These are phyloP conservation scores for Rhodotorula sp. DNA, from an alignment of 1,284 basidiomycete genomes.

Conservation along the genomic window DNA sequence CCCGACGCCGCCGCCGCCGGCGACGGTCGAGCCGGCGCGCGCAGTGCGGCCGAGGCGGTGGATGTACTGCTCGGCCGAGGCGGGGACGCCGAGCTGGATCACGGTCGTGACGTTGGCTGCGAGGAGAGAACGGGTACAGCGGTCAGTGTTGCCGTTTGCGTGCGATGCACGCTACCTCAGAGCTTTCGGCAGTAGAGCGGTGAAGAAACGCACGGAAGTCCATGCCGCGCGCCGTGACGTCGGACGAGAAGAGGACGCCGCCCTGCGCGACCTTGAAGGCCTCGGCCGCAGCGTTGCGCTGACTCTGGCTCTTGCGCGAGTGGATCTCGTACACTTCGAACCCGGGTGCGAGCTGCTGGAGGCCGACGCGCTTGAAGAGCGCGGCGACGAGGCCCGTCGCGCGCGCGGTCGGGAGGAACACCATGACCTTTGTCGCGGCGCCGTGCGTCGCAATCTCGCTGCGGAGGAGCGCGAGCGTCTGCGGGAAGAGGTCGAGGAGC, in stretches of 20 bases:
- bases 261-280: conserved; percentile 57
- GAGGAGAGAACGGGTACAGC: no score
- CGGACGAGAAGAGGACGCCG: conserved; percentile 78
- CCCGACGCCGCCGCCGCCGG: conserved; percentile 54
- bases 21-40: conserved; percentile 56
- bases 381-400: conserved; percentile 62
- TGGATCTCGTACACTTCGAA: conserved; percentile 52
- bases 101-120: conserved; percentile 55
- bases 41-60: conserved; percentile 57
- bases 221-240: conserved; percentile 86
- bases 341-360: conserved; percentile 27
- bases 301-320: conserved; percentile 56
- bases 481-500: conserved; percentile 56
- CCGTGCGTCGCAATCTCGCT: conserved; percentile 49
- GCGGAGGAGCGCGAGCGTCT: conserved; percentile 51
- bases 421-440: conserved; percentile 54
- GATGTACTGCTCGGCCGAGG: conserved; percentile 52
- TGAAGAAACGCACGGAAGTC: conserved; percentile 71
- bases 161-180: not conserved
- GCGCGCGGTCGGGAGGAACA: conserved; percentile 70
- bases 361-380: conserved; percentile 50
- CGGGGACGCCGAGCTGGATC: conserved; percentile 60
- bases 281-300: conserved; percentile 58
- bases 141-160: not conserved
- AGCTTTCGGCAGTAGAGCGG: no score